A percentile compares a stretch with the other conserved stretches of the same genome.
These are phyloP conservation scores for Sporisorium sorghi DNA, from an alignment of 1,284 basidiomycete genomes.

Conservation along the genomic window DNA sequence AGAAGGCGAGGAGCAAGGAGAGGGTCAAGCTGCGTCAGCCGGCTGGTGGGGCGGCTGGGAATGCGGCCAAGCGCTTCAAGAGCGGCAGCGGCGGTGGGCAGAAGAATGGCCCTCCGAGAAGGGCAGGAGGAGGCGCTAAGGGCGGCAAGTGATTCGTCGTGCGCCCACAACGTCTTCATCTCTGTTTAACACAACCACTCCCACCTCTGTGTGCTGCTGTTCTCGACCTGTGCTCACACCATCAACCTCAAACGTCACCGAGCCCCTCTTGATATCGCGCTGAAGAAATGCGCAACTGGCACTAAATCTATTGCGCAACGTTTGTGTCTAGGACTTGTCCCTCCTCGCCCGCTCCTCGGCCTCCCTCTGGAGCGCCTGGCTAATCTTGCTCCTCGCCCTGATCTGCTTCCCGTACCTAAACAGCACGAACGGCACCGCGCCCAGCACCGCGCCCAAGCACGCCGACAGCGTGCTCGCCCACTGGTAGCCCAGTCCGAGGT, in stretches of 20 bases:
- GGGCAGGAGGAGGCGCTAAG: conserved; percentile 19
- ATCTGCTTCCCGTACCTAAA: conserved; percentile 77
- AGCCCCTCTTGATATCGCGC: no score
- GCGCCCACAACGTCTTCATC: no score
- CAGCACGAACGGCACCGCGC: conserved; percentile 76
- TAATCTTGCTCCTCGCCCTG: conserved; percentile 75
- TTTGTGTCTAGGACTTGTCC: conserved; percentile 7
- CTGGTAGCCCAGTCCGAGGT: conserved; percentile 74
- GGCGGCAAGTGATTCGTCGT: conserved; percentile 8
- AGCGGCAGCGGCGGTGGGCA: conserved; percentile 3
- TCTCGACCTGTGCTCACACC: not conserved
- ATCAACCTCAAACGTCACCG: no score
- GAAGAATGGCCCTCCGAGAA: conserved; percentile 3
- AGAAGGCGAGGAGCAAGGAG: conserved; percentile 46
- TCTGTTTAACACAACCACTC: no score
- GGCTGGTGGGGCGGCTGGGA: conserved; percentile 3
- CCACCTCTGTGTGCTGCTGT: no score
- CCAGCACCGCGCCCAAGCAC: conserved; percentile 74
- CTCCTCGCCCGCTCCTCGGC: conserved; percentile 9
- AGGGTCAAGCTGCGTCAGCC: conserved; percentile 41
- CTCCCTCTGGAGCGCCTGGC: conserved; percentile 38
- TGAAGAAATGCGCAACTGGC: not conserved
- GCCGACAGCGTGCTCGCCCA: conserved; percentile 80
- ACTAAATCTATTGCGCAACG: not conserved
- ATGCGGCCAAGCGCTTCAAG: conserved; percentile 27